A percentile compares a stretch with the other conserved stretches of the same genome.
Conservation (phyloP, 768 basidiomycete species). For the Guyanaporus albipodus region DNA sequence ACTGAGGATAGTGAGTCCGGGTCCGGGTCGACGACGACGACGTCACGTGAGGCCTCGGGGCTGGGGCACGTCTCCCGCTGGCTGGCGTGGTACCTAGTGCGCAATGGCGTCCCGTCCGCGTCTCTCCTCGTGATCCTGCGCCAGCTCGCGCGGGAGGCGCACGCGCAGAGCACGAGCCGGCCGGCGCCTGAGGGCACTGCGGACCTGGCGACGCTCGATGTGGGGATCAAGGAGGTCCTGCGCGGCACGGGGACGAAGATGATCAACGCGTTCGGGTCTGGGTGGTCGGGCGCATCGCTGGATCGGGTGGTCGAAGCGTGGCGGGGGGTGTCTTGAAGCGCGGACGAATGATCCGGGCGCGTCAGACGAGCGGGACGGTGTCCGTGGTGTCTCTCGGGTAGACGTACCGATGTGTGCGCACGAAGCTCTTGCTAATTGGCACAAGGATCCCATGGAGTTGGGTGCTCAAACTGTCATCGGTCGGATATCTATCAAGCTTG, state of each 20-base stretch:
- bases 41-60: constrained; percentile 6
- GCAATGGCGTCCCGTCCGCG: constrained; percentile 68
- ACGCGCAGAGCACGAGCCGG: constrained; percentile 47
- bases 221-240: constrained; percentile 79
- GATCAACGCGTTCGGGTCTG: constrained; percentile 63
- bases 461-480: too few species aligned
- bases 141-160: constrained; percentile 59
- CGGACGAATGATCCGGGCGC: too few species aligned
- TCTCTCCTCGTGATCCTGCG: constrained; percentile 60
- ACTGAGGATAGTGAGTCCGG: too few species aligned
- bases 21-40: constrained; percentile 6
- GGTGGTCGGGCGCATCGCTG: constrained; percentile 68
- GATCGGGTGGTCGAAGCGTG: constrained; percentile 64
- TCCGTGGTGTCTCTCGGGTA: too few species aligned
- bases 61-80: constrained; percentile 30
- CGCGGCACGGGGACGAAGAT: constrained; percentile 83
- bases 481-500: too few species aligned
- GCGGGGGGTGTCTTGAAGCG: constrained; percentile 31
- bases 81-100: constrained; percentile 68
- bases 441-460: too few species aligned
- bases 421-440: too few species aligned
- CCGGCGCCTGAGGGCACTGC: constrained; percentile 51
- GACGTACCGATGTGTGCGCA: too few species aligned
- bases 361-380: too few species aligned
- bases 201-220: constrained; percentile 35